Percentiles rank a stretch among this genome's conserved stretches.
These are phyloP conservation scores for Solanum boliviense DNA, from an alignment of 257 asterid species.

Conservation along the genomic window DNA sequence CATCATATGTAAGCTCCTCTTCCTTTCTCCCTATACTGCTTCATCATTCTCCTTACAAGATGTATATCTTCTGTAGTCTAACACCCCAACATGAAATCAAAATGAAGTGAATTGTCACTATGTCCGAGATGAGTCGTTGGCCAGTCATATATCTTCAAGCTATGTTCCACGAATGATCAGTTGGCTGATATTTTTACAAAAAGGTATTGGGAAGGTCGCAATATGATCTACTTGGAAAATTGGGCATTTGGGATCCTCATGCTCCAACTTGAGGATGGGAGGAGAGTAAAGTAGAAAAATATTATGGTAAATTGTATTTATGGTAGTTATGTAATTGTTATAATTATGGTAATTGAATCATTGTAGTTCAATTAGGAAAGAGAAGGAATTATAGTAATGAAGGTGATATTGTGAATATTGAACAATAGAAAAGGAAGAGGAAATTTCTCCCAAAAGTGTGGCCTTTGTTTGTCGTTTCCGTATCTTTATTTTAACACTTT, in stretches of 20 bases:
- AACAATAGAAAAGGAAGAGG: neutral
- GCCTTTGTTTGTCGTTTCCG: neutral
- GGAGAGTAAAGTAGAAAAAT: neutral
- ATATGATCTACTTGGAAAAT: neutral
- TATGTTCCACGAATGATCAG: neutral
- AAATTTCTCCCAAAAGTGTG: neutral
- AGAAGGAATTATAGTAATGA: neutral
- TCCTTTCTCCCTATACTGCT: neutral
- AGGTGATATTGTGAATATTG: neutral
- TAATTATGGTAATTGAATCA: neutral
- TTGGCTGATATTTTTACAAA: neutral
- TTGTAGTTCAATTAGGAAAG: neutral
- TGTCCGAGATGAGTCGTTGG: neutral
- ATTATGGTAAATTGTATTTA: neutral
- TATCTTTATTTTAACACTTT: neutral
- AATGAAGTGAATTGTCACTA: neutral
- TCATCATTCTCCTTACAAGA: neutral
- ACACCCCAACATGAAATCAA: neutral
- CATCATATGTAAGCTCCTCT: no score
- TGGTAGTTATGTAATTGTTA: neutral
- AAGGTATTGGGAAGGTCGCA: neutral
- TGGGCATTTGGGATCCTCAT: neutral
- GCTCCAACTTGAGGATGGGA: neutral
- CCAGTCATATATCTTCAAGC: neutral
- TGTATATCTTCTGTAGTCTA: neutral